Conservation (phyloP, 352 stramenopile genomes). For the Globisporangium alternatum region DNA sequence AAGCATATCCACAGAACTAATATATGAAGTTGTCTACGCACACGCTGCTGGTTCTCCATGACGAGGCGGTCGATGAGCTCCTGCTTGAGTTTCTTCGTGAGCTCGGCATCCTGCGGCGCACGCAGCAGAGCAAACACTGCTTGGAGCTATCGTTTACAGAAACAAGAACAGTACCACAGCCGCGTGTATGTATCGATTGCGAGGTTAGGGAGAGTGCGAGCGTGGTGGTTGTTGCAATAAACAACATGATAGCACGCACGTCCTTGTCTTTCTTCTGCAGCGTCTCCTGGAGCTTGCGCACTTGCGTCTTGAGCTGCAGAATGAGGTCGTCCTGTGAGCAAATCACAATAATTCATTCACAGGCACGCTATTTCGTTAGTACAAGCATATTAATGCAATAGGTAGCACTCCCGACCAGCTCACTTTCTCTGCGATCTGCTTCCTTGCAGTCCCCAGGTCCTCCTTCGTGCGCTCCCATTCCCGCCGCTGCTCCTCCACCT, state of each 20-base stretch:
- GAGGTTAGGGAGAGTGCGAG: not conserved
- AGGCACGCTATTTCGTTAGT: not conserved
- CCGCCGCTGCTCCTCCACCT: slow-evolving; percentile 51
- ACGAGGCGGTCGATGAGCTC: slow-evolving; percentile 63
- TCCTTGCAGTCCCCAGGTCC: slow-evolving; percentile 41
- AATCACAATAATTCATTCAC: too few species aligned
- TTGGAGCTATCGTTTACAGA: slow-evolving; percentile 36
- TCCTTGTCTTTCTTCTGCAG: slow-evolving; percentile 71
- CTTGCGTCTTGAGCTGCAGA: slow-evolving; percentile 54
- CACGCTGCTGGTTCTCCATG: slow-evolving; percentile 52
- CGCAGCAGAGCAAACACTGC: slow-evolving; percentile 52
- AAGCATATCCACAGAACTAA: not conserved
- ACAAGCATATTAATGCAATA: too few species aligned
- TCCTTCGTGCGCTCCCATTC: slow-evolving; percentile 61
- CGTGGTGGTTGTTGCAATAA: not conserved
- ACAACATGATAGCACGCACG: slow-evolving; percentile 20
- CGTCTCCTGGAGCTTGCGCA: slow-evolving; percentile 52
- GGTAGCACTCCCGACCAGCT: not conserved
- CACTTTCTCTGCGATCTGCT: slow-evolving; percentile 42
- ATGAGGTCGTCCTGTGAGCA: slow-evolving; percentile 42
- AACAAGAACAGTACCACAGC: too few species aligned
- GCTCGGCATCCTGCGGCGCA: slow-evolving; percentile 55
- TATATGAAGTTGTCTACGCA: slow-evolving; percentile 14
- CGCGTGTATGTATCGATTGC: too few species aligned
- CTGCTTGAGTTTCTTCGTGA: slow-evolving; percentile 56